phyloP scores from a whole-genome alignment of 108 stramenopile genomes.

The Cylindrotheca fusiformis region DNA sequence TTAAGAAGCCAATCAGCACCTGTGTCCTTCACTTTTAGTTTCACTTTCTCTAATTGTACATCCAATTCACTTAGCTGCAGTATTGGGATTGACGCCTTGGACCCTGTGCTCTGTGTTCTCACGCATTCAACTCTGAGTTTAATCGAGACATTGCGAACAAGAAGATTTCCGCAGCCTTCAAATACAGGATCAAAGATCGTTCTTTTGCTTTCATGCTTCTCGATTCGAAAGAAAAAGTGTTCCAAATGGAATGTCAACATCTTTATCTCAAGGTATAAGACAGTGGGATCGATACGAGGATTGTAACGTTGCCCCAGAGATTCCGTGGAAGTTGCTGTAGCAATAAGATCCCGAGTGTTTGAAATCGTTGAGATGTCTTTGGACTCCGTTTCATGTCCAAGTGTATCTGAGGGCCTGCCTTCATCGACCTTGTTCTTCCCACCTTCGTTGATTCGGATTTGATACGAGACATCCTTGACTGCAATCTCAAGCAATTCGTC shows the following conservation, averaged over 20 bases:
- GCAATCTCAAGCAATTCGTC: slow-evolving; percentile 82
- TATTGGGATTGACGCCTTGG: slow-evolving; percentile 43
- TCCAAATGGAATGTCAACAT: slow-evolving; percentile 70
- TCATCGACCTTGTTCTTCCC: slow-evolving; percentile 27
- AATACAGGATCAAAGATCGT: slow-evolving; percentile 86
- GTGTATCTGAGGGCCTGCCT: neutral
- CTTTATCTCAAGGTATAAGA: slow-evolving; percentile 74
- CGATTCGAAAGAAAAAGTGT: slow-evolving; percentile 75
- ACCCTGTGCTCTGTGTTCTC: slow-evolving; percentile 44
- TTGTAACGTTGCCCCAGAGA: slow-evolving; percentile 42
- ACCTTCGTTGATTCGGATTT: slow-evolving; percentile 57
- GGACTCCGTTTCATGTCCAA: slow-evolving; percentile 6
- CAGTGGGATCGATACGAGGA: slow-evolving; percentile 71
- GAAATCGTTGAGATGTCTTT: neutral
- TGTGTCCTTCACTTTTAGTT: slow-evolving; percentile 60
- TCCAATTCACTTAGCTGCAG: slow-evolving; percentile 60
- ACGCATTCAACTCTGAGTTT: slow-evolving; percentile 69
- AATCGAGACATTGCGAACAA: slow-evolving; percentile 72
- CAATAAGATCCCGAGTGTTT: neutral
- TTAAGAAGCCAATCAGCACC: slow-evolving; percentile 80
- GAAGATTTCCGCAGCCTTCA: slow-evolving; percentile 63
- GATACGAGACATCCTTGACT: slow-evolving; percentile 72
- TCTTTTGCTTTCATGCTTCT: slow-evolving; percentile 46
- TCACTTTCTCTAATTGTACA: slow-evolving; percentile 59
- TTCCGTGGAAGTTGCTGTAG: slow-evolving; percentile 4